Conservation (phyloP, 257 asterid genomes). For the Ilex aquifolium region DNA sequence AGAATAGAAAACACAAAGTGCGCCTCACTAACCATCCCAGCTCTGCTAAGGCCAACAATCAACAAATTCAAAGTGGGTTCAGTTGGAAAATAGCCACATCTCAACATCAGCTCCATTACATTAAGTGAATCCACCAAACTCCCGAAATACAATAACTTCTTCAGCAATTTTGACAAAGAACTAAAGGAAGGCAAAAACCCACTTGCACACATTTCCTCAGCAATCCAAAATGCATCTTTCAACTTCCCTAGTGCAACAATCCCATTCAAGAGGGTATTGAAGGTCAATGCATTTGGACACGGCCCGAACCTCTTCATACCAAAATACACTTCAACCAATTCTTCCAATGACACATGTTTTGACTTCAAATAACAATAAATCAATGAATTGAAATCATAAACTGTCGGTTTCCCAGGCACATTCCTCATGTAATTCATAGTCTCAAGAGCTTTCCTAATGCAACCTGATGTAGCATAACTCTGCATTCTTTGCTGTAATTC, state of each 20-base stretch:
- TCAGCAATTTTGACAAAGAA: slow-evolving; percentile 35
- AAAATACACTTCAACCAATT: slow-evolving; percentile 31
- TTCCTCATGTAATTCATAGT: slow-evolving; percentile 33
- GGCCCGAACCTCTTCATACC: slow-evolving; percentile 53
- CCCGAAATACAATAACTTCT: slow-evolving; percentile 31
- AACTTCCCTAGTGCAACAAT: slow-evolving; percentile 27
- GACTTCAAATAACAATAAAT: slow-evolving; percentile 45
- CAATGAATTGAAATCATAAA: slow-evolving; percentile 44
- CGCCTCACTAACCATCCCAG: slow-evolving; percentile 36
- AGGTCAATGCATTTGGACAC: slow-evolving; percentile 46
- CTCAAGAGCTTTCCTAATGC: slow-evolving; percentile 35
- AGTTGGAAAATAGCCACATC: slow-evolving; percentile 27
- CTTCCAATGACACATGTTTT: slow-evolving; percentile 26
- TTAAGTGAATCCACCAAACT: slow-evolving; percentile 27
- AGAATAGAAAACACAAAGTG: slow-evolving; percentile 23
- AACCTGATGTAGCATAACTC: slow-evolving; percentile 39
- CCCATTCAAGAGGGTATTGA: slow-evolving; percentile 42
- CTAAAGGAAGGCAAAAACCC: slow-evolving; percentile 43
- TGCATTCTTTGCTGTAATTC: slow-evolving; percentile 41
- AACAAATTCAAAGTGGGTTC: slow-evolving; percentile 25
- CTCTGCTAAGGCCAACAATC: slow-evolving; percentile 39
- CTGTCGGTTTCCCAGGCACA: slow-evolving; percentile 42
- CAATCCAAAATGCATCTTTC: slow-evolving; percentile 35
- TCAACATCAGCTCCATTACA: slow-evolving; percentile 38
- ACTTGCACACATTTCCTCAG: slow-evolving; percentile 38